phyloP scores from a whole-genome alignment of 2,329 filamentous ascomycete genomes.

The Ambrosiella beaveri region DNA sequence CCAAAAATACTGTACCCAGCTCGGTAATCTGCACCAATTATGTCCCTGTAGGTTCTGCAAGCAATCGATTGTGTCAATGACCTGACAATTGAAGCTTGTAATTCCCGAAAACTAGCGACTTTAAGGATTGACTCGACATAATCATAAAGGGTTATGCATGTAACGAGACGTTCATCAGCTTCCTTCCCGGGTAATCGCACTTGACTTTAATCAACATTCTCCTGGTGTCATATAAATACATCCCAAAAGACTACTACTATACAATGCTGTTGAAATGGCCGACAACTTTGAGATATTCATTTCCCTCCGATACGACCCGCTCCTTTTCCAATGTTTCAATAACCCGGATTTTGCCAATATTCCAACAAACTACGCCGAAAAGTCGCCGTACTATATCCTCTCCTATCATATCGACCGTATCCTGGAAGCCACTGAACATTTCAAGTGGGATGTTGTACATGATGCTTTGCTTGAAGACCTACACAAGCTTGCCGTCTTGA shows the following conservation, averaged over 20 bases:
- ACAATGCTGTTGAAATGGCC: not conserved
- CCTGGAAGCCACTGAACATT: conserved; percentile 42
- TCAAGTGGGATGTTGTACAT: conserved; percentile 32
- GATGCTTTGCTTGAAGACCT: conserved; percentile 26
- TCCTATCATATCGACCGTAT: conserved; percentile 63
- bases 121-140: not conserved
- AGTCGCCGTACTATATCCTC: conserved; percentile 61
- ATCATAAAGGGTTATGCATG: not conserved
- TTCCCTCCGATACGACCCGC: conserved; percentile 53
- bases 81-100: not conserved
- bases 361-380: conserved; percentile 34
- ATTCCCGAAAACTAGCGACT: not conserved
- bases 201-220: not conserved
- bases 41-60: not conserved
- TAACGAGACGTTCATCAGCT: not conserved
- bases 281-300: conserved; percentile 46
- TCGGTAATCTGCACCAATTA: conserved; percentile 1
- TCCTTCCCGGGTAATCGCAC: not conserved
- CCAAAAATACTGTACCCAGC: not conserved
- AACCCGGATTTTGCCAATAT: conserved; percentile 23
- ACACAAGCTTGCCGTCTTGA: conserved; percentile 16
- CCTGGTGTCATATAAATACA: not conserved
- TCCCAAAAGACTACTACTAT: not conserved
- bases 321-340: conserved; percentile 29
- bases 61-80: not conserved